Conservation (phyloP, 768 basidiomycete species). For the Pilatotrama ljubarskyi region DNA sequence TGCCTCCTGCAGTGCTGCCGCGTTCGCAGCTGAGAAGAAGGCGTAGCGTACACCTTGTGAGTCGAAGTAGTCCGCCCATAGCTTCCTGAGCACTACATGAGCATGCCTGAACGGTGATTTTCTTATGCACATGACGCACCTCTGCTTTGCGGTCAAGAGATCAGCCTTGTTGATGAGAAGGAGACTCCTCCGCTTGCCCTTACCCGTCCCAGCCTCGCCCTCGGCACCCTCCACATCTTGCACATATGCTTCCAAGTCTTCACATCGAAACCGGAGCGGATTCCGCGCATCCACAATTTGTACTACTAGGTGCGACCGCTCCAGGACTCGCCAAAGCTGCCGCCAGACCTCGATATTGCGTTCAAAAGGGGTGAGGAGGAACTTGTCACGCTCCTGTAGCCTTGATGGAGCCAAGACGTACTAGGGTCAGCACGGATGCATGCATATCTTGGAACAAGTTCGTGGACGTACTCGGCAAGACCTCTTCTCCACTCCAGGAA, state of each 20-base stretch:
- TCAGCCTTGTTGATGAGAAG: conserved; percentile 96
- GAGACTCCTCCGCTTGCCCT: conserved; percentile 70
- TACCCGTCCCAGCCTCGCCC: conserved; percentile 76
- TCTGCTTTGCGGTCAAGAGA: conserved; percentile 81
- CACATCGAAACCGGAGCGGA: conserved; percentile 88
- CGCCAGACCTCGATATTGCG: conserved; percentile 98
- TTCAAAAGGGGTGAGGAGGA: conserved; percentile 95
- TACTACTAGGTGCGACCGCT: conserved; percentile 90
- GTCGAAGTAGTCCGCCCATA: conserved; percentile 95
- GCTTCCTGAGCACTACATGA: conserved; percentile 44
- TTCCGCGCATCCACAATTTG: conserved; percentile 98
- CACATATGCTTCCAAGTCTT: conserved; percentile 87
- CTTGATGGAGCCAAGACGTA: conserved; percentile 39
- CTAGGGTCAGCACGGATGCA: neutral
- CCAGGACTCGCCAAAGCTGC: conserved; percentile 95
- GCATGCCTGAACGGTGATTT: neutral
- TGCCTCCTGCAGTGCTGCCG: conserved; percentile 79
- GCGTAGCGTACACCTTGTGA: conserved; percentile 72
- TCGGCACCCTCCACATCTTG: conserved; percentile 80
- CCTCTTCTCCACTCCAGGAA: conserved; percentile 94
- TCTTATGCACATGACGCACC: conserved; percentile 46
- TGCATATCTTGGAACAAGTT: neutral
- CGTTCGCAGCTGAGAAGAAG: conserved; percentile 92
- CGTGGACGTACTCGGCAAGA: conserved; percentile 75
- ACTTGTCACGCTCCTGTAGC: conserved; percentile 81